Evolutionary conservation across 1,284 basidiomycete species (phyloP).

Genomic region (Nidula niveotomentosa): DNA sequence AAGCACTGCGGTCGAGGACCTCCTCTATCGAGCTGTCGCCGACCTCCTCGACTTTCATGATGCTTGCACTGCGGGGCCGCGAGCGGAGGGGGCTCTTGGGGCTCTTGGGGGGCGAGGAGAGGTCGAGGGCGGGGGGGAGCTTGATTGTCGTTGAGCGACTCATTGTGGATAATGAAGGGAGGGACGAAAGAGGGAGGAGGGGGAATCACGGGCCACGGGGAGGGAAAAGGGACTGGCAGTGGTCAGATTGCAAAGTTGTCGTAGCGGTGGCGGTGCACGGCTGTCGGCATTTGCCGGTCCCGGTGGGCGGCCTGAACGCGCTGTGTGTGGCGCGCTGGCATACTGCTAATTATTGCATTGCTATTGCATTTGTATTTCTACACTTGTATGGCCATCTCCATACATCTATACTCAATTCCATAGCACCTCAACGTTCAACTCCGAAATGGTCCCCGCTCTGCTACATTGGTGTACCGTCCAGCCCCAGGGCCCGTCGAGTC

Average conservation of each 20-base stretch:
- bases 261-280: conserved; percentile 3
- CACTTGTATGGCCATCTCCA: no score
- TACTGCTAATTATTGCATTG: no score
- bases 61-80: conserved; percentile 73
- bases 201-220: conserved; percentile 7
- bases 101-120: conserved; percentile 27
- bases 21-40: conserved; percentile 79
- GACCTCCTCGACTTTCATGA: conserved; percentile 89
- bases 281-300: conserved; percentile 13
- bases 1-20: conserved; percentile 78
- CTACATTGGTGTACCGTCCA: conserved; percentile 69
- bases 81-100: conserved; percentile 35
- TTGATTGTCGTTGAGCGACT: conserved; percentile 46
- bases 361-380: no score
- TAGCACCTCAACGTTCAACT: neutral
- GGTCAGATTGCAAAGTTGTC: neutral
- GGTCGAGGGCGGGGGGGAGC: conserved; percentile 45
- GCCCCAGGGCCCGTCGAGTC: conserved; percentile 52
- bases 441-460: conserved; percentile 25
- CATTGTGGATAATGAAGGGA: conserved; percentile 25
- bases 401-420: no score
- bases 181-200: conserved; percentile 4
- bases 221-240: neutral
- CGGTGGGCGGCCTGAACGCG: no score
- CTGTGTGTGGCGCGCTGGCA: no score